Conservation (phyloP, 768 basidiomycete genomes). For the Lepiota brunneoincarnata region DNA sequence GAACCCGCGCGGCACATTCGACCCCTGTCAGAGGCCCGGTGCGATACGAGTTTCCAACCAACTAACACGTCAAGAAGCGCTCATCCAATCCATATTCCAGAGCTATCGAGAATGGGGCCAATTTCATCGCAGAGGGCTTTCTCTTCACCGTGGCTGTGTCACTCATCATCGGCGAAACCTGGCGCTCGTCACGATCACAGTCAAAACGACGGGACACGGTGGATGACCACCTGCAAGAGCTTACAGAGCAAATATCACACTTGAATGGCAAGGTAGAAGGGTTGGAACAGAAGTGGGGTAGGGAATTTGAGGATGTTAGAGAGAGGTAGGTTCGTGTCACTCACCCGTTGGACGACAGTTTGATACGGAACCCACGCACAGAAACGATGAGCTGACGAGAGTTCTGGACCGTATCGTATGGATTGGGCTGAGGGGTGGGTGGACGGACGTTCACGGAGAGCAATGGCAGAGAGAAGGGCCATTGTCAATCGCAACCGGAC, state of each 20-base stretch:
- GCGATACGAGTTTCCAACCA: constrained; percentile 19
- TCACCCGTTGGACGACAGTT: not conserved
- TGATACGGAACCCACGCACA: constrained; percentile 20
- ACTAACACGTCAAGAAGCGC: not conserved
- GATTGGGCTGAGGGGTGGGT: constrained; percentile 60
- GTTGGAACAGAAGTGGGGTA: constrained; percentile 40
- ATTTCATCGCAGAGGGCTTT: constrained; percentile 81
- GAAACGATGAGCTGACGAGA: constrained; percentile 64
- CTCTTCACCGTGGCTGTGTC: constrained; percentile 73
- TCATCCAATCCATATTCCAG: constrained; percentile 28
- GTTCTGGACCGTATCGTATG: constrained; percentile 69
- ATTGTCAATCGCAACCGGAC: not conserved
- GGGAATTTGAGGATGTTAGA: constrained; percentile 40
- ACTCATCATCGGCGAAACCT: constrained; percentile 76
- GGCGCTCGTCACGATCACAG: constrained; percentile 67
- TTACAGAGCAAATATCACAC: constrained; percentile 44
- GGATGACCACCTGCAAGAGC: constrained; percentile 65
- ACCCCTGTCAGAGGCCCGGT: constrained; percentile 77
- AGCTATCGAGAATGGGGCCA: constrained; percentile 85
- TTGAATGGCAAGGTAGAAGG: constrained; percentile 41
- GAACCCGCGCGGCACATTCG: constrained; percentile 71
- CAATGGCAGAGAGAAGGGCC: constrained; percentile 1
- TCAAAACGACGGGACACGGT: constrained; percentile 70
- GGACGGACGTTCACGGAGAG: constrained; percentile 53
- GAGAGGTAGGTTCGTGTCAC: constrained; percentile 34